These are phyloP conservation scores for Tulasnella sp. DNA, from an alignment of 768 basidiomycete species.

Conservation along the genomic window DNA sequence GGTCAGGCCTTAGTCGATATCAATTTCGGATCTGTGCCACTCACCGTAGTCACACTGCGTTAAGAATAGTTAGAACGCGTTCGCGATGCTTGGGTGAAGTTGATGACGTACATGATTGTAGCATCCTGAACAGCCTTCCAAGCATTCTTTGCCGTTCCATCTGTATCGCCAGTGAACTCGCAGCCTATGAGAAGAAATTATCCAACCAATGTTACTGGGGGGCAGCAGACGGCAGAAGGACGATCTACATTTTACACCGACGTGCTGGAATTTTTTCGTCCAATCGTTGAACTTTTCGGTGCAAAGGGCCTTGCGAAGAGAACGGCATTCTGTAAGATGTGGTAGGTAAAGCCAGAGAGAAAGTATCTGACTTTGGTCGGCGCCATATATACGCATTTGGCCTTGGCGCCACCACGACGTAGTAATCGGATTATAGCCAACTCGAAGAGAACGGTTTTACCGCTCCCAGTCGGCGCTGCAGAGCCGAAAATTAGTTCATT, in stretches of 20 bases:
- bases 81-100: constrained; percentile 20
- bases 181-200: constrained; percentile 40
- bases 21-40: constrained; percentile 16
- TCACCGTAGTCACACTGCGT: constrained; percentile 64
- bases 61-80: not conserved
- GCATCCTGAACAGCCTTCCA: constrained; percentile 68
- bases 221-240: not conserved
- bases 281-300: constrained; percentile 77
- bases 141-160: constrained; percentile 47
- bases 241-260: constrained; percentile 62
- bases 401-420: constrained; percentile 26
- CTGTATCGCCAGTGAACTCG: constrained; percentile 89
- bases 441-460: constrained; percentile 94
- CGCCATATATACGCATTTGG: constrained; percentile 82
- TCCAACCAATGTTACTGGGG: not conserved
- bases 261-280: constrained; percentile 60
- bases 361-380: constrained; percentile 95
- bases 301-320: constrained; percentile 67
- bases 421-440: constrained; percentile 74
- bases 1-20: not conserved
- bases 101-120: constrained; percentile 51
- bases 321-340: not conserved
- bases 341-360: not conserved
- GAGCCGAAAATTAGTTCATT: not conserved
- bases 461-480: constrained; percentile 90